These are phyloP conservation scores for Rhipidocladum racemiflorum DNA, from an alignment of 176 grass and related monocot species.

Conservation along the genomic window DNA sequence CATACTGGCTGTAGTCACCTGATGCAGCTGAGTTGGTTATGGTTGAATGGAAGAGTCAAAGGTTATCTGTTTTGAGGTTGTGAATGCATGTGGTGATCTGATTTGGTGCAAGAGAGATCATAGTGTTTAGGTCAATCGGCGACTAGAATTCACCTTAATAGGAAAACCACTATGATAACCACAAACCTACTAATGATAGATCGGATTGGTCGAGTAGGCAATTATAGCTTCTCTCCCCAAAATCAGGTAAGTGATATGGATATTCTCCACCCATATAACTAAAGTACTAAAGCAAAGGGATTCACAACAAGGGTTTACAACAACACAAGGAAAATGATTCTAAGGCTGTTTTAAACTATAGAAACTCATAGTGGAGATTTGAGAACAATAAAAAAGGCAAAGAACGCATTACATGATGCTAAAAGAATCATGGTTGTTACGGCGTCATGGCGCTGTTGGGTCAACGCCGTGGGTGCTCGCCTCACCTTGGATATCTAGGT, in stretches of 20 bases:
- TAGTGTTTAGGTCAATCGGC: background rate
- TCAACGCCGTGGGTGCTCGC: no score
- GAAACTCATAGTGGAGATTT: background rate
- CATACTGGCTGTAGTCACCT: background rate
- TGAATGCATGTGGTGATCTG: background rate
- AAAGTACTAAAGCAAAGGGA: background rate
- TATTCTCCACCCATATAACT: background rate
- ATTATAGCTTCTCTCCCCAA: background rate
- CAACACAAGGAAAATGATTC: background rate
- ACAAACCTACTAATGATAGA: background rate
- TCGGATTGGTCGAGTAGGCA: slow-evolving; percentile 9
- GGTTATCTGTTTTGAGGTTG: background rate
- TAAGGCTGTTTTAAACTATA: background rate
- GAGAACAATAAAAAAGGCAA: background rate
- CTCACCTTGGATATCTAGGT: no score
- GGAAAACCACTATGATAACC: background rate
- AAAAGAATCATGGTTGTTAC: background rate
- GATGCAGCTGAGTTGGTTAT: background rate
- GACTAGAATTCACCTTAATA: background rate
- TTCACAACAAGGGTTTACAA: background rate
- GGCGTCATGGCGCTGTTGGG: no score
- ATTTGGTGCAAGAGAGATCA: slow-evolving; percentile 13
- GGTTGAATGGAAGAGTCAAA: background rate
- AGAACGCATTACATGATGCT: background rate
- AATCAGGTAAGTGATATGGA: background rate